Conservation (phyloP, 352 stramenopile species). For the Saprolegnia parasitica region DNA sequence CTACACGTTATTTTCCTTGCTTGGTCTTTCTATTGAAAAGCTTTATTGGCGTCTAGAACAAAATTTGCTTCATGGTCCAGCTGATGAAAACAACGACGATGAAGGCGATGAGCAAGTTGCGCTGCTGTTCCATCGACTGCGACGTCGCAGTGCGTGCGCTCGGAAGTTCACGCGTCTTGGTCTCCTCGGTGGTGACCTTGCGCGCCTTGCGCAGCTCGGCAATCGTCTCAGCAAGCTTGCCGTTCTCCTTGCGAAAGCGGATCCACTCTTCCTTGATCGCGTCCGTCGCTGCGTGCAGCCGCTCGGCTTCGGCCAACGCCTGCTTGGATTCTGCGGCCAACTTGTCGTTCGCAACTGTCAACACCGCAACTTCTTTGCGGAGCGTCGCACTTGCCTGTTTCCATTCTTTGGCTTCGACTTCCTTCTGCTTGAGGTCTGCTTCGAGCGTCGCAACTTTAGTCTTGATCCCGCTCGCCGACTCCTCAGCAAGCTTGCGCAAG, state of each 20-base stretch:
- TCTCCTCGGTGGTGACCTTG: background rate
- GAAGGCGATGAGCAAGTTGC: slow-evolving; percentile 6
- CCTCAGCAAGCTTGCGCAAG: background rate
- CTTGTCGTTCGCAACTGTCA: slow-evolving; percentile 9
- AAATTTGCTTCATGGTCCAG: background rate
- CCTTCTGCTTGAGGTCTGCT: slow-evolving; percentile 18
- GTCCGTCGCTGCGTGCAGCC: slow-evolving; percentile 5
- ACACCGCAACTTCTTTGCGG: slow-evolving; percentile 14
- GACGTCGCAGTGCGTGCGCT: background rate
- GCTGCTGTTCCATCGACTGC: slow-evolving; percentile 21
- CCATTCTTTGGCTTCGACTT: slow-evolving; percentile 17
- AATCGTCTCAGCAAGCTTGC: slow-evolving; percentile 24
- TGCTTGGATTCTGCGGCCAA: background rate
- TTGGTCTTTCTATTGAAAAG: too few species aligned
- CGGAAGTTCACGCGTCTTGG: background rate
- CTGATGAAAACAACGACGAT: slow-evolving; percentile 10
- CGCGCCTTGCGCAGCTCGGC: slow-evolving; percentile 20
- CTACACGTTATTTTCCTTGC: too few species aligned
- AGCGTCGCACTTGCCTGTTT: slow-evolving; percentile 12
- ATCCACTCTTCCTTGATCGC: slow-evolving; percentile 20
- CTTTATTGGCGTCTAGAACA: too few species aligned
- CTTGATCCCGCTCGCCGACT: background rate
- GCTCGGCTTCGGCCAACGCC: slow-evolving; percentile 3
- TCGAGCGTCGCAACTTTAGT: background rate
- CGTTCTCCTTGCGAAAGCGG: slow-evolving; percentile 28